Evolutionary conservation across 768 basidiomycete species (phyloP), one percentile per base, ranked within the genome.

Genomic region (Agaricus subrufescens): DNA sequence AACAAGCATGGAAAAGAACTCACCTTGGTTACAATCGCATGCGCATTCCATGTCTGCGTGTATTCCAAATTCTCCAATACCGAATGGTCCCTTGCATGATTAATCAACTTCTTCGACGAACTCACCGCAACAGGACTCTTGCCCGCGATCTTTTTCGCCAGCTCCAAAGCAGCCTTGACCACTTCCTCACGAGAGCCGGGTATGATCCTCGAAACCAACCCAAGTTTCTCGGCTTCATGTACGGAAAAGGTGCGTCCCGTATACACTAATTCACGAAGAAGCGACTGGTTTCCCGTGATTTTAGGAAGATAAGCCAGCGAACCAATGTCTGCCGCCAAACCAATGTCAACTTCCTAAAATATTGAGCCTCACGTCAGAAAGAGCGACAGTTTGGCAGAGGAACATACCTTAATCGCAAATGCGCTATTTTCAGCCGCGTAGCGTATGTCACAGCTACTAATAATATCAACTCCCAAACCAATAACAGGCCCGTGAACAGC

Each of bases 311-410:
- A 84, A 1, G 93, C 89, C 5, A 96, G 81, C 0, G 91, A 85
- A 0, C 94, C 94, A 40, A 94, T 85, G 65, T 95, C 94, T 0
- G 94, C 87, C 2, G 94, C 93, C 0, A 96, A 75, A 0, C 89
- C 93, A 26, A 94, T 79, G 64, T 94, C 89, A 2, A 92, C 86
- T 76, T 95, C 91, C 90, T 92, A 63, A 11, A 66, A 23, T 15
- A 31, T 2, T 19, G 1, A 46, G 39, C 40, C 47, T n/a, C 26
- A 37, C 50, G 47, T 48, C 8, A 19, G 54, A 70, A 66, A 86
- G 80, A 44, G 72, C 84, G 64, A 62, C 23, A 8, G 34, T 11
- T 34, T 7, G 11, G 34, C 3, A 34, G 7, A 34, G 34, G 19
- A 19, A 55, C 76, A 48, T 44, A 85, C 91, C 73, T 91, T 89